Evolutionary conservation across 2,329 filamentous ascomycete genomes (phyloP).

Genomic region (Chalaropsis thielavioides): DNA sequence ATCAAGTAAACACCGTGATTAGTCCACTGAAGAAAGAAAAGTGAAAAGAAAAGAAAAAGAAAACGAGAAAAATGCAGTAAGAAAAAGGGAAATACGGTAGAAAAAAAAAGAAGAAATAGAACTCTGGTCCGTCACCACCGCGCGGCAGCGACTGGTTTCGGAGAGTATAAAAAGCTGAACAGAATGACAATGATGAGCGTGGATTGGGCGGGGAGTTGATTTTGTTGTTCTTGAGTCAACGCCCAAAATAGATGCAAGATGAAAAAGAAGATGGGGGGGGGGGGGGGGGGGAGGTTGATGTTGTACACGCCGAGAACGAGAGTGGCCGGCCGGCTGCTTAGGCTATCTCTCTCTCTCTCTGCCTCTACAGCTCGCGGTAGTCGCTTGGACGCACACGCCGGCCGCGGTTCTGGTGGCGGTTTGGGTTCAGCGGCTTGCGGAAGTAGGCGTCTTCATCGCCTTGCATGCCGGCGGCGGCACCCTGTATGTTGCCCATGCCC

Average conservation of each 20-base stretch:
- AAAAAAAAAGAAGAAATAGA: background rate
- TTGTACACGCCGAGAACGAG: background rate
- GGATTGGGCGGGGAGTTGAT: background rate
- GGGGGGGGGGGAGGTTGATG: background rate
- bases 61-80: no score
- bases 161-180: background rate
- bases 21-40: background rate
- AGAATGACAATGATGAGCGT: background rate
- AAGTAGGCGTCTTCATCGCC: constrained; percentile 82
- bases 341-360: background rate
- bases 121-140: background rate
- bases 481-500: constrained; percentile 26
- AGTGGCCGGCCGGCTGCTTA: no score
- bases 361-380: constrained; percentile 60
- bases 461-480: constrained; percentile 21
- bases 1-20: no score
- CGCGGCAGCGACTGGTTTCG: no score
- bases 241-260: background rate
- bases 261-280: background rate
- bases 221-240: background rate
- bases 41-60: no score
- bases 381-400: constrained; percentile 74
- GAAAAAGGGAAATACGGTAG: background rate
- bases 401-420: constrained; percentile 72
- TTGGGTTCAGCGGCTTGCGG: constrained; percentile 86